Conservation (phyloP, 345 rosid species). For the Atalantia buxifolia region DNA sequence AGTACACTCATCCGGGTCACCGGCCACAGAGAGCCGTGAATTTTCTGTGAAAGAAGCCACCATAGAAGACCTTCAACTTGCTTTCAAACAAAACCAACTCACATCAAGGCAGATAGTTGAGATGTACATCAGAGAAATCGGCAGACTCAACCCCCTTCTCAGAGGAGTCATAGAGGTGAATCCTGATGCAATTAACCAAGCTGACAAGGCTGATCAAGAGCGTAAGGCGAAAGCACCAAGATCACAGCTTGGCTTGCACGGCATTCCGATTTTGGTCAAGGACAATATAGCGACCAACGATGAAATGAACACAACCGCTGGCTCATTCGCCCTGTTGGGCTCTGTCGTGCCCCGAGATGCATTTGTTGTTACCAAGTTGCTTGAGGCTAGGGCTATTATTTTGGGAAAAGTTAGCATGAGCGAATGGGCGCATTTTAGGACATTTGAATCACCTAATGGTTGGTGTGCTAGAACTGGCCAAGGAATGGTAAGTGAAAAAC, state of each 20-base stretch:
- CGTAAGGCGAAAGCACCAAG: conserved; percentile 24
- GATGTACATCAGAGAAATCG: conserved; percentile 47
- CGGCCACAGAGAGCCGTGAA: neutral
- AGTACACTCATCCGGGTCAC: conserved; percentile 1
- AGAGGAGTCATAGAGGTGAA: conserved; percentile 63
- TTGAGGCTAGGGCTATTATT: conserved; percentile 59
- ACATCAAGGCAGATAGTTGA: conserved; percentile 59
- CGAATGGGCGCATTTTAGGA: conserved; percentile 57
- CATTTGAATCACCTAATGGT: conserved; percentile 24
- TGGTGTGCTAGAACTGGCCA: conserved; percentile 60
- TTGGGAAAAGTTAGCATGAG: conserved; percentile 77
- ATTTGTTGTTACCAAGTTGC: conserved; percentile 52
- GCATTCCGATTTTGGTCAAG: conserved; percentile 66
- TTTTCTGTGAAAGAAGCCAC: conserved; percentile 49
- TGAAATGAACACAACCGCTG: conserved; percentile 69
- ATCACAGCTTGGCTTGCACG: conserved; percentile 39
- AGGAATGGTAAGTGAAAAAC: conserved; percentile 46
- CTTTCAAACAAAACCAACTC: conserved; percentile 42
- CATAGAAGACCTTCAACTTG: conserved; percentile 35
- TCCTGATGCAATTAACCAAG: conserved; percentile 58
- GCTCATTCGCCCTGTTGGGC: conserved; percentile 61
- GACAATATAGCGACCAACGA: conserved; percentile 66
- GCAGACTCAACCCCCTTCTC: conserved; percentile 43
- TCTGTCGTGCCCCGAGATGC: conserved; percentile 64
- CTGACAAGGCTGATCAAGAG: conserved; percentile 57